Conservation (phyloP, 2,329 filamentous ascomycete species). For the Trichothecium roseum region DNA sequence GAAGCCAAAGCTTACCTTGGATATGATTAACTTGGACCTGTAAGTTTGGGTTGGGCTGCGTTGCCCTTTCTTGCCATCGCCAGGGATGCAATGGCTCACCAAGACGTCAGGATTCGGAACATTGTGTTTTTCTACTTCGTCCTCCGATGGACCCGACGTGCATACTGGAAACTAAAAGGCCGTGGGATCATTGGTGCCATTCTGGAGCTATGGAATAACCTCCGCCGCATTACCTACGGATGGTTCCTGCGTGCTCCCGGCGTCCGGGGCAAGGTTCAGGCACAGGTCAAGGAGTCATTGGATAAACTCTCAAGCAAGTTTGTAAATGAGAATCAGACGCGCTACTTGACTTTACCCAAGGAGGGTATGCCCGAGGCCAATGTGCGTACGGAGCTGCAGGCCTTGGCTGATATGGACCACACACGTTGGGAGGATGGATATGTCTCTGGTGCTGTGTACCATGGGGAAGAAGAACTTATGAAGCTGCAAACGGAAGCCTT, state of each 20-base stretch:
- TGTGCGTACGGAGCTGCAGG: constrained; percentile 68
- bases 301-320: constrained; percentile 77
- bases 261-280: constrained; percentile 74
- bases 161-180: constrained; percentile 76
- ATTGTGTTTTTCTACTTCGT: constrained; percentile 84
- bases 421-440: constrained; percentile 94
- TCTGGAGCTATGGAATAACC: constrained; percentile 59
- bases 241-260: constrained; percentile 80
- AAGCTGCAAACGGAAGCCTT: constrained; percentile 87
- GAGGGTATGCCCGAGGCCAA: constrained; percentile 75
- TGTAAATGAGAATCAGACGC: constrained; percentile 60
- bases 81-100: neutral
- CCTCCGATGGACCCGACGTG: constrained; percentile 69
- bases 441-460: constrained; percentile 92
- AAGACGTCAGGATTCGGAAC: constrained; percentile 60
- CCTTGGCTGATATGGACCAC: constrained; percentile 78
- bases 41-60: constrained; percentile 29
- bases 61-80: neutral
- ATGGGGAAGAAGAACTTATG: constrained; percentile 74
- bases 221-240: constrained; percentile 68
- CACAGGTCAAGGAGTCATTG: constrained; percentile 72
- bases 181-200: constrained; percentile 76
- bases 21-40: constrained; percentile 58
- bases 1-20: constrained; percentile 35
- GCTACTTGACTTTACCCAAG: constrained; percentile 68